Evolutionary conservation across 2,329 filamentous ascomycete species (phyloP), one percentile per base, ranked within the genome.

Genomic region (Fusarium pininemorale): DNA sequence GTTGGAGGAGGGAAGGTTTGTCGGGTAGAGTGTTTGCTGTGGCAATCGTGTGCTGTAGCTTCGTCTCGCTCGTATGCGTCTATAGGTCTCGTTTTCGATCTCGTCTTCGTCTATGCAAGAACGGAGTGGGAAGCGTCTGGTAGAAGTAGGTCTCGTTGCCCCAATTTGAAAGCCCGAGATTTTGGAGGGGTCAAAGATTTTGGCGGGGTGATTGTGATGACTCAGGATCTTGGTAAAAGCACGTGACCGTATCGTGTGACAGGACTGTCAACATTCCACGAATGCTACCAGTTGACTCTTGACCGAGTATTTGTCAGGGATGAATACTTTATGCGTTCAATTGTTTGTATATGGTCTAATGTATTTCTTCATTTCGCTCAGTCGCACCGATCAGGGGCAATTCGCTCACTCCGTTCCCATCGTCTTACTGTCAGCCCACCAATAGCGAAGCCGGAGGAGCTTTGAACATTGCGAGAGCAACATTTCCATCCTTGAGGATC

Each of bases 171-270:
- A 64, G 61, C 24, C 61, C 65, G 55, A 65, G 69, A 48, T 38
- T 72, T 72, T 75, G 75, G 75, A 77, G 75, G 75, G 75, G 75
- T 77, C 64, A 63, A 76, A 74, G 65, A 62, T 64, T 77, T 77
- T 76, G 75, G 75, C 71, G 75, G 75, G 75, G 73, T 75, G 56
- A 54, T 58, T 47, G n/a, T 71, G 57, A 77, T 77, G 75, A 77
- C 73, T 77, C 75, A 76, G 73, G 65, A 41, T 62, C 32, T 61
- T 63, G 3, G 11, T 42, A 41, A 16, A 30, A 35, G 30, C 74
- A 76, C 74, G 74, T 76, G 74, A 76, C 58, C 16, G 9, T 7
- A 22, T 47, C 42, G 48, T n/a, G 44, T 50, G 67, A 60, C 47
- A 44, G 41, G 44, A 69, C 44, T 3, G n/a, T 14, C 28, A 59